A percentile compares a stretch with the other conserved stretches of the same genome.
Conservation (phyloP, 2,329 filamentous ascomycete genomes). For the Aspergillus proliferans region DNA sequence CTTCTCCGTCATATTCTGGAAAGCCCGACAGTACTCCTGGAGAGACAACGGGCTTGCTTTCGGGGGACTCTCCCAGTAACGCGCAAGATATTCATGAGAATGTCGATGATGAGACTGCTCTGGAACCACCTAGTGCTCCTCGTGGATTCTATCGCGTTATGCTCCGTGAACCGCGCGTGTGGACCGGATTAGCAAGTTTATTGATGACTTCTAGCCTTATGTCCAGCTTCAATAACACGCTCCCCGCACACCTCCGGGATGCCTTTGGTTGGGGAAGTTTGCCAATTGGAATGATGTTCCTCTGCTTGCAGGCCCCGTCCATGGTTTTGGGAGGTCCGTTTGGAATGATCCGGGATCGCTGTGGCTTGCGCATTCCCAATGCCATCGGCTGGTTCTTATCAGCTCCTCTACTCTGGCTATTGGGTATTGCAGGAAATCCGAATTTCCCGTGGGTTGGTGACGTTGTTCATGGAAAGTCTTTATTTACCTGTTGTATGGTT, state of each 20-base stretch:
- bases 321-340: constrained; percentile 55
- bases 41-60: background rate
- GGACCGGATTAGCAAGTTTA: too few relatives aligned
- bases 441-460: constrained; percentile 18
- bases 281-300: constrained; percentile 52
- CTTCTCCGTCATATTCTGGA: too few relatives aligned
- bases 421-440: constrained; percentile 22
- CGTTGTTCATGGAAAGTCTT: constrained; percentile 10
- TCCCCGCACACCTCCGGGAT: constrained; percentile 50
- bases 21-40: background rate
- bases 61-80: background rate
- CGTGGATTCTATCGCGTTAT: constrained; percentile 31
- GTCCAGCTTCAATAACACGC: constrained; percentile 50
- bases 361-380: constrained; percentile 19
- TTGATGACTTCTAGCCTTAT: constrained; percentile 45
- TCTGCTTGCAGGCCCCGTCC: constrained; percentile 52
- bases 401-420: constrained; percentile 19
- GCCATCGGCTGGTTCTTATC: constrained; percentile 19
- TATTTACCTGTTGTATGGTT: constrained; percentile 16
- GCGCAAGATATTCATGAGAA: background rate
- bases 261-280: constrained; percentile 51
- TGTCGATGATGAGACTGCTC: constrained; percentile 23
- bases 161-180: constrained; percentile 22
- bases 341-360: constrained; percentile 37
- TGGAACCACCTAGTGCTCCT: constrained; percentile 35